Conservation (phyloP, 2,329 filamentous ascomycete genomes). For the Mycosphaerella sp. region DNA sequence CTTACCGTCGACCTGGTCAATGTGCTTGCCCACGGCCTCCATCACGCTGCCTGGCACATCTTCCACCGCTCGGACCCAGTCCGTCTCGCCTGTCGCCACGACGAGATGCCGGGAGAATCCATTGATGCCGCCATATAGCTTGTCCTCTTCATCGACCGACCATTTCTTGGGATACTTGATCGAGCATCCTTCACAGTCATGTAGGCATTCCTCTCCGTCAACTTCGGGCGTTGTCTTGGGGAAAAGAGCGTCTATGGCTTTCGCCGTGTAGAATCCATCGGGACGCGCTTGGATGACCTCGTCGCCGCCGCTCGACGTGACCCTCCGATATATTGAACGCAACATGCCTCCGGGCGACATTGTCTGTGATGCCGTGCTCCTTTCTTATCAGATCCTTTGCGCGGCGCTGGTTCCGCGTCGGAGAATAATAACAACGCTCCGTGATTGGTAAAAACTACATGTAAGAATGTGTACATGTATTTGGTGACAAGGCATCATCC, state of each 20-base stretch:
- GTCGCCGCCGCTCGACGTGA: constrained; percentile 8
- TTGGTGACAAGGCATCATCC: too few relatives aligned
- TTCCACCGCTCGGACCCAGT: constrained; percentile 85
- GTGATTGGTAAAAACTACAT: too few relatives aligned
- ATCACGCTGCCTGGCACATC: constrained; percentile 68
- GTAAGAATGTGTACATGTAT: too few relatives aligned
- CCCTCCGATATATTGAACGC: constrained; percentile 9
- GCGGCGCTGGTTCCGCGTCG: background rate
- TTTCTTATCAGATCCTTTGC: constrained; percentile 5
- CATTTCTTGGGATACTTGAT: constrained; percentile 71
- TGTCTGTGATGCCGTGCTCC: background rate
- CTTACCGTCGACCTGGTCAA: constrained; percentile 37
- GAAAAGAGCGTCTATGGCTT: constrained; percentile 57
- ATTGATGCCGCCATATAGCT: constrained; percentile 77
- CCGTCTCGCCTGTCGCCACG: constrained; percentile 89
- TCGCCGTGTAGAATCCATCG: constrained; percentile 44
- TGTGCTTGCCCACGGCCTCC: constrained; percentile 45
- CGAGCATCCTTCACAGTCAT: constrained; percentile 77
- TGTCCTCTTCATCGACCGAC: constrained; percentile 66
- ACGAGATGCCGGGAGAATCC: constrained; percentile 85
- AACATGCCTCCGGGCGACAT: constrained; percentile 16
- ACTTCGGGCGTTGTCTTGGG: constrained; percentile 64
- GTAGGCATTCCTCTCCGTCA: constrained; percentile 83
- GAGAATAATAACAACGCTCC: too few relatives aligned
- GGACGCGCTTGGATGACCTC: constrained; percentile 24